A percentile compares a stretch with the other conserved stretches of the same genome.
Evolutionary conservation across 2,329 filamentous ascomycete species (phyloP).

Genomic region (Pseudogymnoascus sp.): DNA sequence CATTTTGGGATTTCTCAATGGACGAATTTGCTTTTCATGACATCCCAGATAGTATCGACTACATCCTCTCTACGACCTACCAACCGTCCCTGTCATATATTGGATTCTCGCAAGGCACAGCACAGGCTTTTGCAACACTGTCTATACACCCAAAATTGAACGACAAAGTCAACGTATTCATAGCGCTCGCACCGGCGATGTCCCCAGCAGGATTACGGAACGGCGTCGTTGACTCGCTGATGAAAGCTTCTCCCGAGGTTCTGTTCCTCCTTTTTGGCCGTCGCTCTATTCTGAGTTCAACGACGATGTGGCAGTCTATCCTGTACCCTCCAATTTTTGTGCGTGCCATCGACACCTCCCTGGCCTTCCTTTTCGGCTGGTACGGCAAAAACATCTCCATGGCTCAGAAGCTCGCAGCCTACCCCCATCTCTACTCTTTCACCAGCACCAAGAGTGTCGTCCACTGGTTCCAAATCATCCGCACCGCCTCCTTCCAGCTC

Average conservation of each 20-base stretch:
- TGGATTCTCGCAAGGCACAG: conserved; percentile 94
- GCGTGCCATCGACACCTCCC: conserved; percentile 71
- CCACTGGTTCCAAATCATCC: conserved; percentile 99
- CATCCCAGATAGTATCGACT: conserved; percentile 88
- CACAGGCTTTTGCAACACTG: conserved; percentile 88
- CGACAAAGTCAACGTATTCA: conserved; percentile 88
- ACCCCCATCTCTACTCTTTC: conserved; percentile 92
- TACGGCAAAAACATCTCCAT: conserved; percentile 71
- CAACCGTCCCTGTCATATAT: conserved; percentile 87
- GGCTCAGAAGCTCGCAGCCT: conserved; percentile 88
- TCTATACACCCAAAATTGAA: conserved; percentile 90
- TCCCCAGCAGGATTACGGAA: conserved; percentile 84
- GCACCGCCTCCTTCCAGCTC: conserved; percentile 95
- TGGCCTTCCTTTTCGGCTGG: conserved; percentile 87
- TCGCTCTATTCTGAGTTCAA: conserved; percentile 80
- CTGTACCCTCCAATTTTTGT: conserved; percentile 92
- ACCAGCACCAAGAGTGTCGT: conserved; percentile 95
- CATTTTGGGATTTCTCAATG: conserved; percentile 97
- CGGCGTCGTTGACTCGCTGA: conserved; percentile 81
- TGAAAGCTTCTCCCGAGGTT: conserved; percentile 88
- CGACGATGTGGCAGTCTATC: conserved; percentile 95
- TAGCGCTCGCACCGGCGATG: conserved; percentile 93
- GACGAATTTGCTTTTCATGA: conserved; percentile 98
- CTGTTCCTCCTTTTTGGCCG: conserved; percentile 89
- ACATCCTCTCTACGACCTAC: conserved; percentile 75